Evolutionary conservation across 2,329 filamentous ascomycete species (phyloP).

Genomic region (Sarocladium strictum): DNA sequence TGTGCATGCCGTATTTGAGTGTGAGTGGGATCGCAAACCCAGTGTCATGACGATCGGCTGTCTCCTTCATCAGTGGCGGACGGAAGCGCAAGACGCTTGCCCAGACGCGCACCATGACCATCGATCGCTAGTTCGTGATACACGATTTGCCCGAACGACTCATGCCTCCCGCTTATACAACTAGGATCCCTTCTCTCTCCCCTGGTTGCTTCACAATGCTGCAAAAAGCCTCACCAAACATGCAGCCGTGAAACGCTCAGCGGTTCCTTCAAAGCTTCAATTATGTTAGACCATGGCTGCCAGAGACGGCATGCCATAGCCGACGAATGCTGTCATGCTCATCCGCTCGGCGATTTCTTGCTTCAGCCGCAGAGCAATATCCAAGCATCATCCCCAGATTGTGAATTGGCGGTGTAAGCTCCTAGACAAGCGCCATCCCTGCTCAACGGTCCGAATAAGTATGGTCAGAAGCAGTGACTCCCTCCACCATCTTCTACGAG

Average conservation of each 20-base stretch:
- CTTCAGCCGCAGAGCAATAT: not conserved
- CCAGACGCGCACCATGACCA: not conserved
- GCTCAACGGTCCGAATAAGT: not conserved
- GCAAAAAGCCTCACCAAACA: not conserved
- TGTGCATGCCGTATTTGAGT: no score
- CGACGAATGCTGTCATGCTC: not conserved
- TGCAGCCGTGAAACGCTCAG: not conserved
- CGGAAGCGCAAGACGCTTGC: not conserved
- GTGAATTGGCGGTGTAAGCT: constrained; percentile 5
- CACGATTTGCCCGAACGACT: constrained; percentile 1
- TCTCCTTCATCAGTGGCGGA: not conserved
- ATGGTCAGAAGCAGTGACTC: not conserved
- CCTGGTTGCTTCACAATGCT: not conserved
- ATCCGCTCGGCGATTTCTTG: not conserved
- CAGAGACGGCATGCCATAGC: not conserved
- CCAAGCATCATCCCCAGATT: not conserved
- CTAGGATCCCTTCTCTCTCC: not conserved
- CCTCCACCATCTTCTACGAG: not conserved
- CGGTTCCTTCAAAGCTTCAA: not conserved
- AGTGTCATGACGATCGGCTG: not conserved
- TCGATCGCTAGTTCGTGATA: not conserved
- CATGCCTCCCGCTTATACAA: not conserved
- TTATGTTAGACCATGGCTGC: not conserved
- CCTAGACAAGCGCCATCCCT: not conserved
- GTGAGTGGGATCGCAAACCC: no score